These are phyloP conservation scores for Pyrrhoderma lamaoense DNA, from an alignment of 1,284 basidiomycete genomes.

Conservation along the genomic window DNA sequence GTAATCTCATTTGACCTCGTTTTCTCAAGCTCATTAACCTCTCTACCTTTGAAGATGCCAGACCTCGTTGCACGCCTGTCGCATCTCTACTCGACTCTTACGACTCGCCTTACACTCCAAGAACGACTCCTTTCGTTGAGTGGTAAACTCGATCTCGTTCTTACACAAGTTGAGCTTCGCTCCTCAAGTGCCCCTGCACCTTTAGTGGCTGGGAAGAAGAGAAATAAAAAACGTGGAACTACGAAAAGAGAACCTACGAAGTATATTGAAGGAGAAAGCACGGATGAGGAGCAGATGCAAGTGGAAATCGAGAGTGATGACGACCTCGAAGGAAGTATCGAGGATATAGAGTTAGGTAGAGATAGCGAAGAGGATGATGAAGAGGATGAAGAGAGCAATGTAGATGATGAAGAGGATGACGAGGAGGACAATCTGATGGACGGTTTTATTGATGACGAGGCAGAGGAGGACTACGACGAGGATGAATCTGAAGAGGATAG, in stretches of 20 bases:
- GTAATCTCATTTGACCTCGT: neutral
- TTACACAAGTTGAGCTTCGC: slow-evolving; percentile 88
- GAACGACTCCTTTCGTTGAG: slow-evolving; percentile 81
- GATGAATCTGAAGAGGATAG: slow-evolving; percentile 51
- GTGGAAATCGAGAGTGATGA: slow-evolving; percentile 37
- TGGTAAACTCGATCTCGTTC: slow-evolving; percentile 87
- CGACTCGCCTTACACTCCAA: slow-evolving; percentile 74
- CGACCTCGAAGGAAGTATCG: slow-evolving; percentile 55
- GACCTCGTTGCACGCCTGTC: slow-evolving; percentile 80
- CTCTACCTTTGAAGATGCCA: slow-evolving; percentile 53
- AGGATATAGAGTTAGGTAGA: slow-evolving; percentile 59
- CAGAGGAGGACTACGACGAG: slow-evolving; percentile 61
- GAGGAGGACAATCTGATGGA: slow-evolving; percentile 41
- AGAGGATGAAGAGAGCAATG: slow-evolving; percentile 37
- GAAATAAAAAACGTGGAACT: slow-evolving; percentile 25
- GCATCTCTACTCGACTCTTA: slow-evolving; percentile 77
- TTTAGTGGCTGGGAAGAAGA: slow-evolving; percentile 36
- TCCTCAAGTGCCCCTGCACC: slow-evolving; percentile 55
- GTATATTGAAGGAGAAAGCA: slow-evolving; percentile 45
- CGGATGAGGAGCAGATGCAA: slow-evolving; percentile 59
- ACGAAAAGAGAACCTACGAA: slow-evolving; percentile 37
- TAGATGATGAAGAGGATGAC: slow-evolving; percentile 41
- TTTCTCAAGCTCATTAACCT: slow-evolving; percentile 16
- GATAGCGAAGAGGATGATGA: slow-evolving; percentile 50
- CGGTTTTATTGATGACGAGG: slow-evolving; percentile 68